Base-by-base conservation (phyloP, 257 asterid genomes). In the Nicotiana otophora region DNA sequence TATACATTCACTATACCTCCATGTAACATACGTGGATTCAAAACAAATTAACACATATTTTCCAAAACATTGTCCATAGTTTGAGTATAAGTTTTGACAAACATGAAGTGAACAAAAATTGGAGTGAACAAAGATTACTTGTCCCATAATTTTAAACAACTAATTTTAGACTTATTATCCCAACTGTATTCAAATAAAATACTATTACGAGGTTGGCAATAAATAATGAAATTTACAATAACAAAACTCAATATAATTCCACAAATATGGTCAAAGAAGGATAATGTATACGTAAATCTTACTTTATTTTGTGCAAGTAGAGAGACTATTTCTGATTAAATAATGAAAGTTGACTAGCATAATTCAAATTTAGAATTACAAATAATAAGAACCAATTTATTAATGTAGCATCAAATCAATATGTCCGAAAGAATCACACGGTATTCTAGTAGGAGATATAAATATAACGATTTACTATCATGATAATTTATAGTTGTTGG, bases 71-170 rank as follows among this genome's bases (percentile, higher is more conserved):
- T 74, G 30, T 48, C 79, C 79, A 46, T 23, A 74, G n/a, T 74
- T 74, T 74, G 62, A 15, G 26, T 74, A 74, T 7, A 74, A 48
- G 62, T 74, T 74, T 74, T 74, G 62, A 74, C 39, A 46, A 48
- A 46, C 42, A 42, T 39, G 7, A 70, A 39, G 78, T 70, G 58
- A 69, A 39, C 77, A 69, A 39, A 64, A 20, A 5, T 5, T 42
- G 12, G 6, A 74, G 62, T 23, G 34, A 14, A 20, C 61, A 46
- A 12, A 20, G 39, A 74, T 74, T 48, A 74, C 80, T 74, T 74
- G 80, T 48, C 15, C 80, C 80, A 48, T 74, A 74, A 48, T 74
- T 74, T 48, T 20, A 46, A 20, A 74, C 61, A 74, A 23, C 15
- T 31, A 42, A 26, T 28, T 31, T 42, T 70, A 42, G 34, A 12